These are phyloP conservation scores for Monilinia fructicola DNA, from an alignment of 2,329 filamentous ascomycete genomes.

Conservation along the genomic window DNA sequence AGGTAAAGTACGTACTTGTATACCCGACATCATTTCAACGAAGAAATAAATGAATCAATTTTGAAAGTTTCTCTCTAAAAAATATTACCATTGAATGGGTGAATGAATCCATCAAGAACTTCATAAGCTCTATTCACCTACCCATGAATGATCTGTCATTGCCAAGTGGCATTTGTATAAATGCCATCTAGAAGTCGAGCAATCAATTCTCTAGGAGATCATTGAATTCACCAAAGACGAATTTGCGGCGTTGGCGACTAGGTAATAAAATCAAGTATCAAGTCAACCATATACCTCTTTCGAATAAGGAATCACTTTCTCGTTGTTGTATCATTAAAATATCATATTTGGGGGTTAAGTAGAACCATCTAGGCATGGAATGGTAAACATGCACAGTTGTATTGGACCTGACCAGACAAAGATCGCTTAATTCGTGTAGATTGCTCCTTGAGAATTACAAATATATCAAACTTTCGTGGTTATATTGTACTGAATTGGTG, in stretches of 20 bases:
- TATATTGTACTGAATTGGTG: background rate
- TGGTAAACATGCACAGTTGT: background rate
- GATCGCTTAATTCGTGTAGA: background rate
- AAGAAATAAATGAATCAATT: background rate
- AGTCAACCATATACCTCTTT: background rate
- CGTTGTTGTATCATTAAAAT: background rate
- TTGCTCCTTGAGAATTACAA: background rate
- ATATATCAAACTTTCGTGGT: background rate
- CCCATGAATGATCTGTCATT: background rate
- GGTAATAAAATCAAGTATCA: background rate
- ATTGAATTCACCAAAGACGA: background rate
- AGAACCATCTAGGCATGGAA: background rate
- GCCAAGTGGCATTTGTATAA: background rate
- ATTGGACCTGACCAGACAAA: background rate
- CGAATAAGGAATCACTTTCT: background rate
- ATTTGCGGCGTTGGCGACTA: background rate
- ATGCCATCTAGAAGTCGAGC: background rate
- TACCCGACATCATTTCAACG: background rate
- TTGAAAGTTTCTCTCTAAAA: background rate
- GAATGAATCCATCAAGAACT: background rate
- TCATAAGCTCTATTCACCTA: background rate
- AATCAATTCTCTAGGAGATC: background rate
- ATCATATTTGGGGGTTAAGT: background rate
- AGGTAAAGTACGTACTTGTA: background rate
- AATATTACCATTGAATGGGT: background rate